These are phyloP conservation scores for Oenanthe sinensis DNA, from an alignment of 129 eudicot species.

Conservation along the genomic window DNA sequence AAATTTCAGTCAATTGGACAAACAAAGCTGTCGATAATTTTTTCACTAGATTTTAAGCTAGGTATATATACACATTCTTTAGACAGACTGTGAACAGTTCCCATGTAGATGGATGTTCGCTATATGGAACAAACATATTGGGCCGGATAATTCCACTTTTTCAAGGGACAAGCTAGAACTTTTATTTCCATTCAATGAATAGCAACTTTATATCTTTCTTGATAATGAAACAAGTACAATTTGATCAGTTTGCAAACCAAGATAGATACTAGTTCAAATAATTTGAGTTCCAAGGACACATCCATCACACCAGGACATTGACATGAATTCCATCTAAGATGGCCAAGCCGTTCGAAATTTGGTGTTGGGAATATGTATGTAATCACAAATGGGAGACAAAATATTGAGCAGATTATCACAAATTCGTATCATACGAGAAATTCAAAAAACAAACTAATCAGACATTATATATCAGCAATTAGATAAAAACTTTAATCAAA, in stretches of 20 bases:
- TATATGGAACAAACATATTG: not conserved
- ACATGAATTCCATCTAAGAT: not conserved
- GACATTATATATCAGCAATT: too few relatives aligned
- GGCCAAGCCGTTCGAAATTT: not conserved
- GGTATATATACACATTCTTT: not conserved
- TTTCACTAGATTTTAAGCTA: not conserved
- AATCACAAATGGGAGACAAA: too few relatives aligned
- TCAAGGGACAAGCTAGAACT: not conserved
- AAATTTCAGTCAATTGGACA: not conserved
- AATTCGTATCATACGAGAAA: too few relatives aligned
- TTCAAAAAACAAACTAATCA: too few relatives aligned
- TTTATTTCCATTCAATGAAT: not conserved
- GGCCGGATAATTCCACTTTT: not conserved
- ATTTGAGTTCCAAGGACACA: constrained; percentile 1
- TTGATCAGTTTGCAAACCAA: not conserved
- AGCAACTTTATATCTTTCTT: not conserved
- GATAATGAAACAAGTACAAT: not conserved
- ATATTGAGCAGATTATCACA: too few relatives aligned
- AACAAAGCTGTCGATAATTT: not conserved
- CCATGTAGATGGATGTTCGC: not conserved
- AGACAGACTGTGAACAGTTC: not conserved
- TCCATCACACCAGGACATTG: constrained; percentile 3
- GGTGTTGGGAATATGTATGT: too few relatives aligned
- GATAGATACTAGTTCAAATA: not conserved
- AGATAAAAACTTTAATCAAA: too few relatives aligned